phyloP scores from a whole-genome alignment of 257 asterid genomes.

The Parsonsia alboflavescens region DNA sequence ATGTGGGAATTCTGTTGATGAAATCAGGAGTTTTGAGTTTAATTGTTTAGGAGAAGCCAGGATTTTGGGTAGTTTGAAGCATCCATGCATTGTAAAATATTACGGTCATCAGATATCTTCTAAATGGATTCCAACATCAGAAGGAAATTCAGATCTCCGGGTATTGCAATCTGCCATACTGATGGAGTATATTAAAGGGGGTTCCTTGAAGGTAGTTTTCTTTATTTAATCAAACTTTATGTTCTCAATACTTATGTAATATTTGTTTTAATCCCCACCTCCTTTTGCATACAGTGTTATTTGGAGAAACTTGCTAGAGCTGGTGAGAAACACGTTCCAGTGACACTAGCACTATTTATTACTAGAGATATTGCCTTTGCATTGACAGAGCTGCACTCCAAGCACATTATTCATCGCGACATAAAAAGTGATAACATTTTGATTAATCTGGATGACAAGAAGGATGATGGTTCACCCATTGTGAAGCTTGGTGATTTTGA shows the following conservation, averaged over 20 bases:
- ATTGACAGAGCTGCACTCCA: conserved; percentile 64
- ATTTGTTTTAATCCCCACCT: conserved; percentile 2
- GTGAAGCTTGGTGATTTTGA: conserved; percentile 94
- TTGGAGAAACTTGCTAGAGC: conserved; percentile 48
- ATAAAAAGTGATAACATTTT: conserved; percentile 78
- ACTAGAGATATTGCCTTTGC: conserved; percentile 80
- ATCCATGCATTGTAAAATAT: conserved; percentile 69
- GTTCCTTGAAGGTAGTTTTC: conserved; percentile 69
- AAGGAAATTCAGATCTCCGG: conserved; percentile 53
- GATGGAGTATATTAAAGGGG: conserved; percentile 91
- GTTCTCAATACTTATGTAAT: background rate
- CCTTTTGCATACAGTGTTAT: conserved; percentile 42
- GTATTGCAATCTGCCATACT: conserved; percentile 60
- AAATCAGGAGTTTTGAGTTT: conserved; percentile 68
- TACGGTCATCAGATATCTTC: conserved; percentile 92
- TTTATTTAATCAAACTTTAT: conserved; percentile 6
- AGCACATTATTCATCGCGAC: conserved; percentile 85
- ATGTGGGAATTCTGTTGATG: conserved; percentile 49
- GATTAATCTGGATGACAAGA: conserved; percentile 66
- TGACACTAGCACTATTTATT: conserved; percentile 46
- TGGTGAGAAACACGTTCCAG: conserved; percentile 57
- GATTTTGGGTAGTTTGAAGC: conserved; percentile 68
- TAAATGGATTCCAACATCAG: conserved; percentile 52
- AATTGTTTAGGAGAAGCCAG: conserved; percentile 85
- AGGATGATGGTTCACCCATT: conserved; percentile 63